Percentiles rank a stretch among this genome's conserved stretches.
These are phyloP conservation scores for Magnaporthiopsis incrustans DNA, from an alignment of 2,329 filamentous ascomycete species.

Conservation along the genomic window DNA sequence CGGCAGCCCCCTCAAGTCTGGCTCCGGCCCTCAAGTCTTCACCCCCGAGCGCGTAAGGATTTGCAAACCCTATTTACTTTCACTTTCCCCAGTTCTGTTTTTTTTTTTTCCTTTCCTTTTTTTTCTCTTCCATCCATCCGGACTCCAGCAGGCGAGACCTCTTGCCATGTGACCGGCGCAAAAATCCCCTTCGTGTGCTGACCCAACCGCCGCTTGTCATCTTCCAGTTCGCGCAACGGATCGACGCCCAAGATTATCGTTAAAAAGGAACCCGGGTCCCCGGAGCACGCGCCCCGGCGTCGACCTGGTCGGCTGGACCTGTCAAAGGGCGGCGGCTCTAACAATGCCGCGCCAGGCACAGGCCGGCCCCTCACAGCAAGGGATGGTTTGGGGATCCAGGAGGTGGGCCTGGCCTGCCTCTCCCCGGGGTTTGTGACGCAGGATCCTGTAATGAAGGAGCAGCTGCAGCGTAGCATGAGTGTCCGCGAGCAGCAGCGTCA, in stretches of 20 bases:
- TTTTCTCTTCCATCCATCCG: slow-evolving; percentile 9
- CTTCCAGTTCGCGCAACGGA: slow-evolving; percentile 40
- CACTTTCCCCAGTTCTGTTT: slow-evolving; percentile 11
- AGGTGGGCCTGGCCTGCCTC: slow-evolving; percentile 87
- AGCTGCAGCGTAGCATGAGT: slow-evolving; percentile 86
- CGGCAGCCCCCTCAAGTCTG: slow-evolving; percentile 14
- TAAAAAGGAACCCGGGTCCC: slow-evolving; percentile 92
- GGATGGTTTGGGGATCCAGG: slow-evolving; percentile 75
- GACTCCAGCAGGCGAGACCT: too few relatives aligned
- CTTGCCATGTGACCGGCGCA: too few relatives aligned
- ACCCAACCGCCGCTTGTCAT: slow-evolving; percentile 9
- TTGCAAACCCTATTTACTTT: slow-evolving; percentile 11
- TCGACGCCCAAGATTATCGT: slow-evolving; percentile 74
- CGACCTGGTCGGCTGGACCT: slow-evolving; percentile 72
- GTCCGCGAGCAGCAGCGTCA: slow-evolving; percentile 90
- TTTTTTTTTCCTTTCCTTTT: slow-evolving; percentile 16
- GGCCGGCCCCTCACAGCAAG: slow-evolving; percentile 72
- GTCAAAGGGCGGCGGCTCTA: slow-evolving; percentile 51
- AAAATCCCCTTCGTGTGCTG: neutral
- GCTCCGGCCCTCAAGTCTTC: slow-evolving; percentile 42
- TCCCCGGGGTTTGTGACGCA: slow-evolving; percentile 95
- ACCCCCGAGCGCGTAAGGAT: slow-evolving; percentile 51
- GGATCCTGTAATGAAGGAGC: slow-evolving; percentile 92
- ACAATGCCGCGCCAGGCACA: slow-evolving; percentile 42
- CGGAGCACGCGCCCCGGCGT: slow-evolving; percentile 67